Base-by-base conservation (phyloP, 1,284 basidiomycete genomes). In the Austropuccinia psidii region DNA sequence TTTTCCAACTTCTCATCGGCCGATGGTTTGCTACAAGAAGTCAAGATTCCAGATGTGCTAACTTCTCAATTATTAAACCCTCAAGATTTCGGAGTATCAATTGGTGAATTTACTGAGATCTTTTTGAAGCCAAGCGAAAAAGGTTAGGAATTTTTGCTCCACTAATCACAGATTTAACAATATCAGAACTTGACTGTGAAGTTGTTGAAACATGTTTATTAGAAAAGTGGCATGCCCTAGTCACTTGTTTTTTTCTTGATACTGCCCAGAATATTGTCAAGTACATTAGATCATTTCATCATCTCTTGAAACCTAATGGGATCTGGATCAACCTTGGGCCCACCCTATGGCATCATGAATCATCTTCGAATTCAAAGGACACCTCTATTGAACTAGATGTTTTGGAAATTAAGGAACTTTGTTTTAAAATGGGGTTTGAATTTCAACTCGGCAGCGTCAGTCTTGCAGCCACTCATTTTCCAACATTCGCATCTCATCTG, bases 211-310 rank as follows among this genome's bases (percentile, higher is more conserved):
- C n/a, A n/a, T n/a, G n/a, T n/a, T 33, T 93, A 67, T 81, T 85
- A 21, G 89, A 87, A 17, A 82, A 87, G 76, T 98, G 92, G 91
- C 87, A 94, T 77, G 90, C 89, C 0, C 85, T 98, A 13, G 82
- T 96, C 75, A 98, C 95, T 0, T 98, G 93, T 81, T 98, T 97
- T 85, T 98, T 98, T 83, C 90, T 98, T 76, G 95, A 98, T 79
- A 98, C 94, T 6, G 90, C 93, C 0, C 90, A 93, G 78, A 94
- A 94, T 79, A 87, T 96, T 45, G 86, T 94, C n/a, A 90, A 90
- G 76, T 96, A 94, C 78, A 84, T 96, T 19, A 86, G 88, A 41
- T 87, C 90, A 68, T 89, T 96, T 58, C 87, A 93, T 80, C 83
- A 83, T 3, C 87, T 93, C 35, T 84, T 96, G 11, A 87, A 87